Conservation (phyloP, 345 rosid genomes). For the Diplotaxis tenuifolia region DNA sequence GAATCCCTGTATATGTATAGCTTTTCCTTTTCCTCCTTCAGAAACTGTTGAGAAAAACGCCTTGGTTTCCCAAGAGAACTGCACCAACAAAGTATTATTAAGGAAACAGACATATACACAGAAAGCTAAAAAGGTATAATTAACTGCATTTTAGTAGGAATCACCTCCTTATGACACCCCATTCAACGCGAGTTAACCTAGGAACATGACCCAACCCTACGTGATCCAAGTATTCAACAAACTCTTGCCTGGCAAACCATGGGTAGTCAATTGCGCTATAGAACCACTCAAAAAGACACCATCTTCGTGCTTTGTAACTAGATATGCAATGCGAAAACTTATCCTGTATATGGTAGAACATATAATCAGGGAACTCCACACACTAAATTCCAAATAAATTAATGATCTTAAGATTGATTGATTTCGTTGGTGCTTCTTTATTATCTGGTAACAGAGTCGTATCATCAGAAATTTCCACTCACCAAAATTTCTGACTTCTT, state of each 20-base stretch:
- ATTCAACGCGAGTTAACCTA: constrained; percentile 77
- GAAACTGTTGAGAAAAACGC: constrained; percentile 69
- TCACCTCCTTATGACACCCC: constrained; percentile 89
- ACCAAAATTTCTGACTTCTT: constrained; percentile 38
- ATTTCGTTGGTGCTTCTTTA: constrained; percentile 13
- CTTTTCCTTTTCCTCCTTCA: constrained; percentile 82
- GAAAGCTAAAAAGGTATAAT: neutral
- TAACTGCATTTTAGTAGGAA: constrained; percentile 25
- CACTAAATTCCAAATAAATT: constrained; percentile 24
- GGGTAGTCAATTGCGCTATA: constrained; percentile 86
- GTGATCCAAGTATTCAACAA: constrained; percentile 80
- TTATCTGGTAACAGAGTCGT: constrained; percentile 35
- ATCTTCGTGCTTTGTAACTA: constrained; percentile 49
- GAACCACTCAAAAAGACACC: constrained; percentile 82
- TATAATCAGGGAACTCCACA: constrained; percentile 26
- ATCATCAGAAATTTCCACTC: constrained; percentile 38
- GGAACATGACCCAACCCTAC: constrained; percentile 86
- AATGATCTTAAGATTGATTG: constrained; percentile 45
- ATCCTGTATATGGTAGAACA: constrained; percentile 42
- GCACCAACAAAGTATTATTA: constrained; percentile 31
- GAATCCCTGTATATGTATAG: constrained; percentile 69
- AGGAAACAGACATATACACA: constrained; percentile 6
- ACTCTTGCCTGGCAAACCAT: constrained; percentile 86
- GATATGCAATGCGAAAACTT: constrained; percentile 62
- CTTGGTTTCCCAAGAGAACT: constrained; percentile 89